phyloP scores from a whole-genome alignment of 176 grass and related monocot species.

The Carex scoparia region DNA sequence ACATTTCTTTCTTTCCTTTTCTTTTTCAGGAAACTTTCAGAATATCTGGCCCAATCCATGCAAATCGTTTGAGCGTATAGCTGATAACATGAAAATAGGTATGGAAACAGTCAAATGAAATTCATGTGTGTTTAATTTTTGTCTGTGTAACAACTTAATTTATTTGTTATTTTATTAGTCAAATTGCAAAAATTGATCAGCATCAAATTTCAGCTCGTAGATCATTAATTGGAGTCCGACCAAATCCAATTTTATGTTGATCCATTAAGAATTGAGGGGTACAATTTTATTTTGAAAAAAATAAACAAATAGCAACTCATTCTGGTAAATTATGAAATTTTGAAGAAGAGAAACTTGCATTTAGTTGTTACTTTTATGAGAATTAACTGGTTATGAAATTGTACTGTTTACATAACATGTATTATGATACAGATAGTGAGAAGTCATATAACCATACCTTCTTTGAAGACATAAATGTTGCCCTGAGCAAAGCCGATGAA shows the following conservation, averaged over 20 bases:
- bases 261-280: not conserved
- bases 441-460: constrained; percentile 8
- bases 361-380: not conserved
- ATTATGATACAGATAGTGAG: constrained; percentile 12
- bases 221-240: too few relatives aligned
- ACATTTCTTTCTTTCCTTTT: not conserved
- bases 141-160: not conserved
- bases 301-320: too few relatives aligned
- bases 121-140: not conserved
- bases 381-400: not conserved
- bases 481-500: constrained; percentile 5
- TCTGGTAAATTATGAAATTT: not conserved
- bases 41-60: not conserved
- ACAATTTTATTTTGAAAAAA: not conserved
- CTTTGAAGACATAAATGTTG: constrained; percentile 5
- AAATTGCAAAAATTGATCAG: not conserved
- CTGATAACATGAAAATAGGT: constrained; percentile 15
- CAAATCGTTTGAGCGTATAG: not conserved
- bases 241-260: too few relatives aligned
- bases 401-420: not conserved
- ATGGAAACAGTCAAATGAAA: not conserved
- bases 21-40: not conserved
- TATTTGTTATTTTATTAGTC: not conserved
- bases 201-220: not conserved
- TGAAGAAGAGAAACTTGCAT: not conserved